Evolutionary conservation across 1,284 basidiomycete genomes (phyloP).

Genomic region (Cryptococcus amylolentus): DNA sequence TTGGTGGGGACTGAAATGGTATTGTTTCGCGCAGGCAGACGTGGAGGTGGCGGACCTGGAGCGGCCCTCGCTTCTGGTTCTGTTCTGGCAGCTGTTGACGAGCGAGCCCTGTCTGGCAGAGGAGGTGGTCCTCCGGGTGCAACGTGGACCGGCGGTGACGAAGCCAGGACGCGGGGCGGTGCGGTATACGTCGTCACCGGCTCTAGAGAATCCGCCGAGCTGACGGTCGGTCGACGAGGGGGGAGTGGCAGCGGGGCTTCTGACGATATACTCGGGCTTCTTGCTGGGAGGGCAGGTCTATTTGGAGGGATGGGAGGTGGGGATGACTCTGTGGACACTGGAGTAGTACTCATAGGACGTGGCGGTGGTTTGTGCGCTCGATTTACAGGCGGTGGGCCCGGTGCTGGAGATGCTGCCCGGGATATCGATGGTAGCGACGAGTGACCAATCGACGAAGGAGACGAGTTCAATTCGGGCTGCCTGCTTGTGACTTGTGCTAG

Average conservation of each 20-base stretch:
- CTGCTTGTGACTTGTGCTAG: background rate
- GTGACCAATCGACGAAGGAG: background rate
- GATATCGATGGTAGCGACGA: slow-evolving; percentile 11
- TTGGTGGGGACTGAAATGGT: background rate
- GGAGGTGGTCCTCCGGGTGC: slow-evolving; percentile 9
- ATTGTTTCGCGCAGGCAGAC: slow-evolving; percentile 16
- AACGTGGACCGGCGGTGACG: background rate
- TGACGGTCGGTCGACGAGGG: slow-evolving; percentile 5
- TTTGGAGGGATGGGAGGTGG: slow-evolving; percentile 6
- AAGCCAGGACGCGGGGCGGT: background rate
- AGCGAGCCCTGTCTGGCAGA: slow-evolving; percentile 7
- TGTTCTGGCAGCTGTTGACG: background rate
- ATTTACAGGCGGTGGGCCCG: slow-evolving; percentile 21
- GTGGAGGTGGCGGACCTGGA: slow-evolving; percentile 9
- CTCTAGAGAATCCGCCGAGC: slow-evolving; percentile 2
- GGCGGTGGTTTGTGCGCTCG: slow-evolving; percentile 18
- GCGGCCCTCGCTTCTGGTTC: slow-evolving; percentile 11
- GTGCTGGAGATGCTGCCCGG: slow-evolving; percentile 4
- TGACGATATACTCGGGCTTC: background rate
- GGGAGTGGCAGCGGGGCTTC: slow-evolving; percentile 3
- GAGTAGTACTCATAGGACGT: slow-evolving; percentile 1
- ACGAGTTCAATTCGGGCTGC: background rate
- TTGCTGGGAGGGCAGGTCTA: background rate
- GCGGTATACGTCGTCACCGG: background rate
- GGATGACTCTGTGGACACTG: background rate